phyloP scores from a whole-genome alignment of 306 rosid genomes.

The Cicer judaicum region DNA sequence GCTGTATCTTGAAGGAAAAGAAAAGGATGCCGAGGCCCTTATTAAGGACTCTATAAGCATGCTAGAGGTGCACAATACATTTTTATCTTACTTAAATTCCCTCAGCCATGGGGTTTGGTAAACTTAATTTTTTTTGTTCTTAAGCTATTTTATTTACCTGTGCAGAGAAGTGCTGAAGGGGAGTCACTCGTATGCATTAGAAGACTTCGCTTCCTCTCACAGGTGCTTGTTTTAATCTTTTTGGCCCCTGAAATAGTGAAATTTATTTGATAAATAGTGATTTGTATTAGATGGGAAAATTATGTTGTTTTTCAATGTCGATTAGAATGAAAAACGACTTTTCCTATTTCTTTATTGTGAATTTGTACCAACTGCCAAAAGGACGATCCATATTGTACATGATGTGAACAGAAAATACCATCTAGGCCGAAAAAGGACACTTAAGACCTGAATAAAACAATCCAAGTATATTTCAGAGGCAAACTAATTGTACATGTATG shows the following conservation, averaged over 20 bases:
- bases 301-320: background rate
- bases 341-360: conserved; percentile 15
- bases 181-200: conserved; percentile 64
- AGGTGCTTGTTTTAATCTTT: conserved; percentile 57
- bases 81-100: conserved; percentile 37
- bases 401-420: background rate
- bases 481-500: conserved; percentile 4
- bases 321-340: conserved; percentile 11
- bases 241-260: conserved; percentile 11
- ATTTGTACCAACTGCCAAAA: conserved; percentile 11
- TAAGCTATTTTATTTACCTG: conserved; percentile 42
- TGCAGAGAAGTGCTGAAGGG: conserved; percentile 77
- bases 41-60: conserved; percentile 78
- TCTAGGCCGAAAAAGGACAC: conserved; percentile 18
- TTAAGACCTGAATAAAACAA: conserved; percentile 21
- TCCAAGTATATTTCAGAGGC: conserved; percentile 22
- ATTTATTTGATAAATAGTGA: conserved; percentile 23
- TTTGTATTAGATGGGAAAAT: background rate
- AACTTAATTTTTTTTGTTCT: conserved; percentile 38
- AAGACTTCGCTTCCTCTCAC: conserved; percentile 79
- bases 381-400: conserved; percentile 3
- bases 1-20: conserved; percentile 78
- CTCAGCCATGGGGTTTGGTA: conserved; percentile 12
- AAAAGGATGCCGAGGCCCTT: conserved; percentile 70
- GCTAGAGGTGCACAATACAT: conserved; percentile 72